A percentile compares a stretch with the other conserved stretches of the same genome.
Conservation (phyloP, 305 asterid genomes). For the Fraxinus floribunda region DNA sequence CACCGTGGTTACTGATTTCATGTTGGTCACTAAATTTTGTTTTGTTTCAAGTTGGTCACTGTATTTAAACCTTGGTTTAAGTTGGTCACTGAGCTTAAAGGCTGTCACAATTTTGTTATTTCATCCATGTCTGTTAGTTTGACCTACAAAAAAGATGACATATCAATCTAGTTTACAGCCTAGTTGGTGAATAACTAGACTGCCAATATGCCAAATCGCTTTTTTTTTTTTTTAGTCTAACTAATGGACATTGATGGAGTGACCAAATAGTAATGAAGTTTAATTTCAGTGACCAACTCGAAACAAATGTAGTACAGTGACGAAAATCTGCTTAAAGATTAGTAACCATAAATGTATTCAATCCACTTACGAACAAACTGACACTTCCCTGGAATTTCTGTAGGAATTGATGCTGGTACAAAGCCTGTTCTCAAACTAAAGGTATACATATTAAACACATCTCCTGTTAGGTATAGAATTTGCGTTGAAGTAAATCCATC, state of each 20-base stretch:
- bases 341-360: not conserved
- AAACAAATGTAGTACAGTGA: not conserved
- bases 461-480: slow-evolving; percentile 4
- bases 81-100: not conserved
- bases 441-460: slow-evolving; percentile 42
- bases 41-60: not conserved
- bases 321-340: not conserved
- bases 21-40: not conserved
- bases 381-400: slow-evolving; percentile 20
- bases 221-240: not conserved
- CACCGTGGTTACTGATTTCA: not conserved
- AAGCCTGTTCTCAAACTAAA: slow-evolving; percentile 73
- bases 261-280: not conserved
- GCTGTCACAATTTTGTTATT: not conserved
- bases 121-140: not conserved
- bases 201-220: not conserved
- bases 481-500: slow-evolving; percentile 20
- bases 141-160: not conserved
- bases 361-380: not conserved
- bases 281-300: not conserved
- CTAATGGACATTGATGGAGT: not conserved
- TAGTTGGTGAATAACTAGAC: not conserved
- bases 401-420: slow-evolving; percentile 72
- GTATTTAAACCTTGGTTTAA: not conserved
- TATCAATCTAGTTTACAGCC: not conserved